Conservation (phyloP, 192 early-diverging fungal species). For the Coemansia sp. region DNA sequence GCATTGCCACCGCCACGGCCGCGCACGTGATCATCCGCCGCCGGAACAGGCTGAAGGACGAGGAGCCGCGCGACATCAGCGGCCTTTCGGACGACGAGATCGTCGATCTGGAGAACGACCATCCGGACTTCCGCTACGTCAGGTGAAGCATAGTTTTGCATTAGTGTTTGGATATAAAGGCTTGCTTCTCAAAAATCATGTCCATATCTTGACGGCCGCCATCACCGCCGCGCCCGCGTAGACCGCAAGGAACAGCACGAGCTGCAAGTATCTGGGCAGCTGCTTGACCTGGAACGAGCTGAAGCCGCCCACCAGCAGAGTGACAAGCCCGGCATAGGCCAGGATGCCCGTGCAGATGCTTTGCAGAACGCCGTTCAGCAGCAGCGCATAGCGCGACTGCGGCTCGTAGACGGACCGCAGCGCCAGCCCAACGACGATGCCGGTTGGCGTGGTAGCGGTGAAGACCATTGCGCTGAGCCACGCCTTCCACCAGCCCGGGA, state of each 20-base stretch:
- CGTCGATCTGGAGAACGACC: constrained; percentile 43
- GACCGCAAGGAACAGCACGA: constrained; percentile 36
- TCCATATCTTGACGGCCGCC: constrained; percentile 47
- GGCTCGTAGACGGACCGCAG: constrained; percentile 64
- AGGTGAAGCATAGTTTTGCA: neutral
- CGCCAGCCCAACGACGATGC: constrained; percentile 76
- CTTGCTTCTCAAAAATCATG: constrained; percentile 2
- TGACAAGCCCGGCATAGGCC: constrained; percentile 71
- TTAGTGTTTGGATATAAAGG: too few relatives aligned
- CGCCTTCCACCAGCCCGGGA: constrained; percentile 54
- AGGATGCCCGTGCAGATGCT: constrained; percentile 75
- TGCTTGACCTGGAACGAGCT: constrained; percentile 47
- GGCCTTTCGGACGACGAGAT: constrained; percentile 35
- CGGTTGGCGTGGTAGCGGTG: constrained; percentile 73
- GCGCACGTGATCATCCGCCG: constrained; percentile 24
- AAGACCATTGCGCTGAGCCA: constrained; percentile 61
- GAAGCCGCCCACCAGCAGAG: constrained; percentile 69
- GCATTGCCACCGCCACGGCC: constrained; percentile 22
- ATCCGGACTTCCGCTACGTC: constrained; percentile 40
- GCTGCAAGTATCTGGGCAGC: constrained; percentile 18
- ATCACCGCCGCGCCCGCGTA: constrained; percentile 46
- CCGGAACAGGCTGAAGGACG: constrained; percentile 38
- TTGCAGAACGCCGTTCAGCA: constrained; percentile 71
- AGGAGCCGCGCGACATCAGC: constrained; percentile 35
- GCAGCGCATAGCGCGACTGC: constrained; percentile 59